Conservation (phyloP, 2,329 filamentous ascomycete genomes). For the Cylindrodendrum hubeiense region DNA sequence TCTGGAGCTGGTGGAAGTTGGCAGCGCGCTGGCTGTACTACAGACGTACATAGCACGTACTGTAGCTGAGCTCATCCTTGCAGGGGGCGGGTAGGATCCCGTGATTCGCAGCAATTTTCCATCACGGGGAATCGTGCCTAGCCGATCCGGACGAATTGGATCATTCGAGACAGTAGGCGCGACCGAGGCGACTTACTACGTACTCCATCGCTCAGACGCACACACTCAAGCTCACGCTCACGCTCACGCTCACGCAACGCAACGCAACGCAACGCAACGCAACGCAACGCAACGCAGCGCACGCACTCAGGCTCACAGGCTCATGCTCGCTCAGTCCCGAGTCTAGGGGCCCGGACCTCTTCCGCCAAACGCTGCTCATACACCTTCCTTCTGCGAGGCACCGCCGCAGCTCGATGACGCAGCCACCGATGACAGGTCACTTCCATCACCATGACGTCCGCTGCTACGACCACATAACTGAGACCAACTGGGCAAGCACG, state of each 20-base stretch:
- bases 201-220: not conserved
- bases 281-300: not conserved
- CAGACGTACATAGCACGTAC: not conserved
- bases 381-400: not conserved
- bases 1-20: conserved; percentile 5
- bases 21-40: not conserved
- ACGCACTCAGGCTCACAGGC: not conserved
- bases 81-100: conserved; percentile 33
- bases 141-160: conserved; percentile 46
- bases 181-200: conserved; percentile 15
- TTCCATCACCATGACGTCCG: conserved; percentile 2
- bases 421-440: not conserved
- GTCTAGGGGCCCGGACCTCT: not conserved
- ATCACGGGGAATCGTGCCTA: conserved; percentile 41
- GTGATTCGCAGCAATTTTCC: conserved; percentile 41
- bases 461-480: not conserved
- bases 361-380: not conserved
- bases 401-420: not conserved
- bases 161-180: conserved; percentile 34
- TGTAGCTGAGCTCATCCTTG: conserved; percentile 34
- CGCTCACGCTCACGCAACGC: not conserved
- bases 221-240: not conserved
- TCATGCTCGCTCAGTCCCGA: not conserved
- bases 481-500: not conserved
- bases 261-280: not conserved